phyloP scores from a whole-genome alignment of 768 basidiomycete species.

The Suillus clintonianus region DNA sequence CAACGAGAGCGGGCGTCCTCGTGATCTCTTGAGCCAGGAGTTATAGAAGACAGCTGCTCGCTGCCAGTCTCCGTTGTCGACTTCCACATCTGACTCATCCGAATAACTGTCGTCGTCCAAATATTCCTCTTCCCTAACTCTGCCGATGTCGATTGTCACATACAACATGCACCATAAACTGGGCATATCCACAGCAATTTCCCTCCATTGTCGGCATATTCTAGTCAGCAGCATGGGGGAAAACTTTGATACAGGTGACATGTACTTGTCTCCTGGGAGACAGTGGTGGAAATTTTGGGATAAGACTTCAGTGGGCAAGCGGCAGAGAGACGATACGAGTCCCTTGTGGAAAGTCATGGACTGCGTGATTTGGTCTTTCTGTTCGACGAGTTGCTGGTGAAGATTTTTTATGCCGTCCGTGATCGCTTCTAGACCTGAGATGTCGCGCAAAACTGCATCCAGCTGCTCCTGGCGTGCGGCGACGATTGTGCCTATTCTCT shows the following conservation, averaged over 20 bases:
- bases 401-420: slow-evolving; percentile 15
- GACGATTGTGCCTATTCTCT: slow-evolving; percentile 14
- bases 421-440: slow-evolving; percentile 12
- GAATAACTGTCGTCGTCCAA: too few species aligned
- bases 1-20: neutral
- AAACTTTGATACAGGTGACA: too few species aligned
- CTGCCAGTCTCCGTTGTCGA: neutral
- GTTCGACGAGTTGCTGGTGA: slow-evolving; percentile 17
- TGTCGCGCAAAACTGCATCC: slow-evolving; percentile 12
- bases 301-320: slow-evolving; percentile 47
- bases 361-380: slow-evolving; percentile 9
- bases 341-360: slow-evolving; percentile 23
- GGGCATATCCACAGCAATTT: too few species aligned
- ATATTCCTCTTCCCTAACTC: too few species aligned
- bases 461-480: slow-evolving; percentile 17
- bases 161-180: too few species aligned
- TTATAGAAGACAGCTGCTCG: neutral
- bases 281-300: slow-evolving; percentile 49
- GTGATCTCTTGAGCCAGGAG: neutral
- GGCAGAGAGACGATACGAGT: slow-evolving; percentile 32
- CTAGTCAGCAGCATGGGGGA: too few species aligned
- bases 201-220: too few species aligned
- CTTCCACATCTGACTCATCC: too few species aligned
- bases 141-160: too few species aligned
- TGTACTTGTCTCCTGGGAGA: slow-evolving; percentile 21